Conservation (phyloP, 1,139 yeast species). For the Saccharomyces hybrid region DNA sequence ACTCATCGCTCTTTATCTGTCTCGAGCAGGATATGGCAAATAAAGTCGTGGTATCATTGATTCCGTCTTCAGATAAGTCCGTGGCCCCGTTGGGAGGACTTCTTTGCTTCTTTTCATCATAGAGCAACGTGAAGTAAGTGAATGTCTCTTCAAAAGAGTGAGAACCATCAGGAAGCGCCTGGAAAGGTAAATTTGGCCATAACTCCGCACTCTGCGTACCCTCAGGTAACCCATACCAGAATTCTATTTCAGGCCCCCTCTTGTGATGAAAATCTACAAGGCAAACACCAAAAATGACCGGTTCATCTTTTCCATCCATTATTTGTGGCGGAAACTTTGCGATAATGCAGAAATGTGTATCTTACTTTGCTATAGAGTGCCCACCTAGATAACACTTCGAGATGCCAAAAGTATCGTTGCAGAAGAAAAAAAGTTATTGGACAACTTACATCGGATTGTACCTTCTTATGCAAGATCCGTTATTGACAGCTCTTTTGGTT, state of each 20-base stretch:
- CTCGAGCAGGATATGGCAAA: conserved; percentile 93
- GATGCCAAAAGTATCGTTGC: background rate
- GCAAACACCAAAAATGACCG: conserved; percentile 68
- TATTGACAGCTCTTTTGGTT: background rate
- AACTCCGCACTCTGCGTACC: conserved; percentile 37
- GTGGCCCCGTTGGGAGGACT: conserved; percentile 25
- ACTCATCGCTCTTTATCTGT: conserved; percentile 61
- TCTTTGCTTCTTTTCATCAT: conserved; percentile 46
- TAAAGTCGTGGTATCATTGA: conserved; percentile 48
- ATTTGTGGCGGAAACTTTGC: background rate
- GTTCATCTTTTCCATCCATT: background rate
- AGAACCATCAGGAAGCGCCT: conserved; percentile 93
- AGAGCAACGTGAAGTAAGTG: conserved; percentile 80
- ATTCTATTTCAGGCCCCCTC: conserved; percentile 91
- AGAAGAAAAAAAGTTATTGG: background rate
- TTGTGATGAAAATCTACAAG: conserved; percentile 91
- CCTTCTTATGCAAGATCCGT: background rate
- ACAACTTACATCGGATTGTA: background rate
- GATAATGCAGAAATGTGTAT: background rate
- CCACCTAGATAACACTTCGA: background rate
- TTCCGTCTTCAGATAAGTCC: conserved; percentile 31
- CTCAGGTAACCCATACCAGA: conserved; percentile 69
- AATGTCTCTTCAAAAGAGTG: conserved; percentile 90
- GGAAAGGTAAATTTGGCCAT: conserved; percentile 91
- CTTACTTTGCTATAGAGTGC: background rate